A percentile compares a stretch with the other conserved stretches of the same genome.
Evolutionary conservation across 179 eudicot genomes (phyloP).

Genomic region (Pouteria campechiana): DNA sequence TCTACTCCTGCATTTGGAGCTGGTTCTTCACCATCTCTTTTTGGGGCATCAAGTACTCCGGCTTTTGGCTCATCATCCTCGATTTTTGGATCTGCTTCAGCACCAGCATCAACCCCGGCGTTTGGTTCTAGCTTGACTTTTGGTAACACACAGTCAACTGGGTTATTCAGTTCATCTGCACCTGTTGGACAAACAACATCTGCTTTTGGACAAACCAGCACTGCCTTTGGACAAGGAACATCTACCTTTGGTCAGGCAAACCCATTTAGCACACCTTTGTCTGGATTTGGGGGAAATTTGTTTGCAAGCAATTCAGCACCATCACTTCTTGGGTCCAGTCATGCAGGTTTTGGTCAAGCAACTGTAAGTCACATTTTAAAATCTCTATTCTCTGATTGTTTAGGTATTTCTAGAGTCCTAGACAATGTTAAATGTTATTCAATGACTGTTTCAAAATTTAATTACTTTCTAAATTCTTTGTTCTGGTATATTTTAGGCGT

Average conservation of each 20-base stretch:
- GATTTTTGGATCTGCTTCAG: constrained; percentile 43
- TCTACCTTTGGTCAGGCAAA: constrained; percentile 40
- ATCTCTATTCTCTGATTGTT: too few relatives aligned
- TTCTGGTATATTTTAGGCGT: too few relatives aligned
- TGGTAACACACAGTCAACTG: constrained; percentile 60
- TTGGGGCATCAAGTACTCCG: constrained; percentile 48
- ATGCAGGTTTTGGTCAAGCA: constrained; percentile 50
- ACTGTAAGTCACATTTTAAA: constrained; percentile 46
- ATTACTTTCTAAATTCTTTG: too few relatives aligned
- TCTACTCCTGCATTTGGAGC: constrained; percentile 54
- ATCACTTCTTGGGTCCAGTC: constrained; percentile 31
- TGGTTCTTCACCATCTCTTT: constrained; percentile 47
- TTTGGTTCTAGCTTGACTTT: constrained; percentile 55
- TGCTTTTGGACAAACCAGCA: constrained; percentile 45
- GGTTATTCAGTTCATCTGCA: constrained; percentile 59
- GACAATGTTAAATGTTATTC: too few relatives aligned
- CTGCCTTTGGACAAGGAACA: constrained; percentile 51
- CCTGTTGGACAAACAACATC: constrained; percentile 66
- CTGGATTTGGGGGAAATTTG: constrained; percentile 50
- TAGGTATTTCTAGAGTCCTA: too few relatives aligned
- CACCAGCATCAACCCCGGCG: constrained; percentile 41
- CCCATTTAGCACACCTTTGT: constrained; percentile 34
- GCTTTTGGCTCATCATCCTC: constrained; percentile 51
- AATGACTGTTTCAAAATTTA: too few relatives aligned
- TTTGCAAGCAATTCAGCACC: constrained; percentile 56